Percentiles rank a stretch among this genome's conserved stretches.
Evolutionary conservation across 1,139 yeast species (phyloP).

Genomic region (Komagataea norvegica): DNA sequence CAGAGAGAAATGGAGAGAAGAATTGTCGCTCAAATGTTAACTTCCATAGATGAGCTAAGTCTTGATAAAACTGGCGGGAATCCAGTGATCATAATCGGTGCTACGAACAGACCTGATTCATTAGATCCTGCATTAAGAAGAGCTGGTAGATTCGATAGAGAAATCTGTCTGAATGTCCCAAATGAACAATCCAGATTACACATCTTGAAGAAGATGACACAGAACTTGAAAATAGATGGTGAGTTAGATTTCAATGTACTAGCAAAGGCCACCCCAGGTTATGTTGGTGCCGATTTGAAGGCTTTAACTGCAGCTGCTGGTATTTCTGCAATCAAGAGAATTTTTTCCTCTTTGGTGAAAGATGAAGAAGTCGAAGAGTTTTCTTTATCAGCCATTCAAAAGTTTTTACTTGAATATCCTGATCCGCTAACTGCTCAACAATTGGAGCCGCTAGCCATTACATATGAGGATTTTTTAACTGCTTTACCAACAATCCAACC

Average conservation of each 20-base stretch:
- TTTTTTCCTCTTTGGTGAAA: conserved; percentile 49
- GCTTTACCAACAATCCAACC: conserved; percentile 96
- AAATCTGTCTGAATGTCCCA: conserved; percentile 89
- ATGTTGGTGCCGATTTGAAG: conserved; percentile 95
- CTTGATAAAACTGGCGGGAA: conserved; percentile 85
- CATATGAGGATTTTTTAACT: conserved; percentile 69
- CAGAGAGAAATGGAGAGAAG: conserved; percentile 98
- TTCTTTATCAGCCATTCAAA: conserved; percentile 60
- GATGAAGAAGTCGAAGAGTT: conserved; percentile 9
- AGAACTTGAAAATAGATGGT: conserved; percentile 60
- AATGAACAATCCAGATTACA: conserved; percentile 77
- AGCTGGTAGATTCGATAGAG: conserved; percentile 96
- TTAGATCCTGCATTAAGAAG: conserved; percentile 93
- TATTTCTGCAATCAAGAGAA: conserved; percentile 86
- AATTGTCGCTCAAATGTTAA: conserved; percentile 89
- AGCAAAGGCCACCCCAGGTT: conserved; percentile 95
- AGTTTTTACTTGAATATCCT: conserved; percentile 70
- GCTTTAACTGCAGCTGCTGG: conserved; percentile 96
- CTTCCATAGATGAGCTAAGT: conserved; percentile 90
- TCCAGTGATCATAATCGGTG: conserved; percentile 94
- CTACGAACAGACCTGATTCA: conserved; percentile 95
- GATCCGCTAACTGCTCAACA: conserved; percentile 72
- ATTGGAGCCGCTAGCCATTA: conserved; percentile 67
- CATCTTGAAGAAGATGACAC: conserved; percentile 71
- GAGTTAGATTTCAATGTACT: conserved; percentile 65